Evolutionary conservation across 1,284 basidiomycete genomes (phyloP).

Genomic region (Mycena sp.): DNA sequence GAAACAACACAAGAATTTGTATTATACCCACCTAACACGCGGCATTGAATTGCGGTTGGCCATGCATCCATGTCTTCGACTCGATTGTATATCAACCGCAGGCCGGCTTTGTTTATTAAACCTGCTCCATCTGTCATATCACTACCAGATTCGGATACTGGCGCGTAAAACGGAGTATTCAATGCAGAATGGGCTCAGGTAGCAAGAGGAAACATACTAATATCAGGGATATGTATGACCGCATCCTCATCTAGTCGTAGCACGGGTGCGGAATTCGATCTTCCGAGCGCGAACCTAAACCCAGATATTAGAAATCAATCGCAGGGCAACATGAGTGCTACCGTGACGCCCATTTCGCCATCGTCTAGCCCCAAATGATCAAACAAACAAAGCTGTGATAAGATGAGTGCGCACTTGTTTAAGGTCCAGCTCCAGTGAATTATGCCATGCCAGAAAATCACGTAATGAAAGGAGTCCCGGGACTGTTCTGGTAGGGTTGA

Average conservation of each 20-base stretch:
- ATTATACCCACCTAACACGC: constrained; percentile 50
- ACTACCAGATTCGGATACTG: constrained; percentile 40
- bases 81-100: constrained; percentile 43
- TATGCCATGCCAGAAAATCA: constrained; percentile 46
- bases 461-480: constrained; percentile 35
- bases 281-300: constrained; percentile 24
- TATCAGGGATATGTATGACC: constrained; percentile 28
- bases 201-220: background rate
- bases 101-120: constrained; percentile 51
- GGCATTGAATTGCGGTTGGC: constrained; percentile 60
- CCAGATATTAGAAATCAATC: constrained; percentile 42
- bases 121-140: constrained; percentile 68
- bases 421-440: constrained; percentile 39
- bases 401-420: constrained; percentile 36
- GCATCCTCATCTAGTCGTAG: constrained; percentile 35
- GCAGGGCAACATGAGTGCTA: constrained; percentile 42
- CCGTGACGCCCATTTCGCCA: constrained; percentile 62
- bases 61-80: constrained; percentile 48
- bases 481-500: constrained; percentile 28
- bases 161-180: background rate
- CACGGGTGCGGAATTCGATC: constrained; percentile 47
- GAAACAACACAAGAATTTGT: background rate
- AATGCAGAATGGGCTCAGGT: background rate
- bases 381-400: background rate
- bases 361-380: constrained; percentile 43